Conservation (phyloP, 1,284 basidiomycete genomes). For the Pyrrhoderma noxium region DNA sequence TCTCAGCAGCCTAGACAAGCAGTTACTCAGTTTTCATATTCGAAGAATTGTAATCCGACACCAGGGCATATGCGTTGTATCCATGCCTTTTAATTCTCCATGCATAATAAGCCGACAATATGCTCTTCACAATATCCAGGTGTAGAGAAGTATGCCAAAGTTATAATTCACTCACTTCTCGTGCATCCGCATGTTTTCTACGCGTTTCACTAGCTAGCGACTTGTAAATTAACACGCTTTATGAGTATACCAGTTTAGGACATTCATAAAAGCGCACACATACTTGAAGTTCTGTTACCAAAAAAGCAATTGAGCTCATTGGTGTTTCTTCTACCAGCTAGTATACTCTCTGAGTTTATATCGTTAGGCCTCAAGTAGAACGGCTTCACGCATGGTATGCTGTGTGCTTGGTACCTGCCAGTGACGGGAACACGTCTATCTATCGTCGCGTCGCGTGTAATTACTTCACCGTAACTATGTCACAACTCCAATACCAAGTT, state of each 20-base stretch:
- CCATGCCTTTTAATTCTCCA: no score
- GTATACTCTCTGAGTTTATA: conserved; percentile 50
- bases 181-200: conserved; percentile 75
- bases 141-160: neutral
- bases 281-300: conserved; percentile 44
- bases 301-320: conserved; percentile 41
- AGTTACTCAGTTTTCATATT: no score
- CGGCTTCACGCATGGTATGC: no score
- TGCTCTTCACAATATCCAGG: no score
- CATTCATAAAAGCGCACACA: neutral
- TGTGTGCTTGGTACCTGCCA: no score
- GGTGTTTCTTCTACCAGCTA: conserved; percentile 4
- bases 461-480: no score
- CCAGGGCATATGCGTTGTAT: no score
- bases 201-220: conserved; percentile 75
- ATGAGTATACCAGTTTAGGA: neutral
- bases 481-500: no score
- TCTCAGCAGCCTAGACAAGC: conserved; percentile 84
- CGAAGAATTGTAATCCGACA: no score
- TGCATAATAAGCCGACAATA: no score
- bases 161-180: conserved; percentile 47
- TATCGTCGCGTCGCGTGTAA: no score
- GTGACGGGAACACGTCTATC: no score
- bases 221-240: conserved; percentile 29
- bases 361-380: conserved; percentile 86